A percentile compares a stretch with the other conserved stretches of the same genome.
These are phyloP conservation scores for Pharus latifolius DNA, from an alignment of 176 grass and related monocot species.

Conservation along the genomic window DNA sequence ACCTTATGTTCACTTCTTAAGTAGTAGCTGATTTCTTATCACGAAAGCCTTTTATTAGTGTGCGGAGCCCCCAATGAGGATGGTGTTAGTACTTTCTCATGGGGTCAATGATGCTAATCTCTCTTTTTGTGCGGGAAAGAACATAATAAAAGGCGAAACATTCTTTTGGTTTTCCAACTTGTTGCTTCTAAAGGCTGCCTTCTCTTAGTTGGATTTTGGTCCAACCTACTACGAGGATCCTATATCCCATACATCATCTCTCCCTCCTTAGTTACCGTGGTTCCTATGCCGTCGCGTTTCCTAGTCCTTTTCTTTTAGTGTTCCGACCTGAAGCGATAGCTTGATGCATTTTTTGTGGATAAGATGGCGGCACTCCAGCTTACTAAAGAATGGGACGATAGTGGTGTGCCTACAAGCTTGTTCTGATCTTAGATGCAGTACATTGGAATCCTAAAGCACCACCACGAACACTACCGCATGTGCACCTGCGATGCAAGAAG, in stretches of 20 bases:
- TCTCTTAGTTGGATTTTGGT: background rate
- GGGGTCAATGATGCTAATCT: background rate
- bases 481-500: background rate
- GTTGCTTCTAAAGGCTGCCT: background rate
- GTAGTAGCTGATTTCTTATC: too few relatives aligned
- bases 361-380: background rate
- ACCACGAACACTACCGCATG: background rate
- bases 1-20: too few relatives aligned
- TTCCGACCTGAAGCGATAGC: background rate
- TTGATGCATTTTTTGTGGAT: background rate
- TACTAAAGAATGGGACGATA: background rate
- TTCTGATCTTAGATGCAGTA: background rate
- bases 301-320: background rate
- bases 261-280: background rate
- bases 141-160: too few relatives aligned
- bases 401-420: background rate
- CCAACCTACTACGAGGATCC: too few relatives aligned
- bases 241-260: too few relatives aligned
- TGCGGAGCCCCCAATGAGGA: background rate
- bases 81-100: background rate
- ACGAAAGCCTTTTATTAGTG: background rate
- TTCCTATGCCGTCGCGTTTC: background rate
- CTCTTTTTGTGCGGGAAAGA: background rate
- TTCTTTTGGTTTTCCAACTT: too few relatives aligned
- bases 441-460: background rate